Base-by-base conservation (phyloP, 495 filamentous ascomycete species). In the Umbilicaria muhlenbergii region DNA sequence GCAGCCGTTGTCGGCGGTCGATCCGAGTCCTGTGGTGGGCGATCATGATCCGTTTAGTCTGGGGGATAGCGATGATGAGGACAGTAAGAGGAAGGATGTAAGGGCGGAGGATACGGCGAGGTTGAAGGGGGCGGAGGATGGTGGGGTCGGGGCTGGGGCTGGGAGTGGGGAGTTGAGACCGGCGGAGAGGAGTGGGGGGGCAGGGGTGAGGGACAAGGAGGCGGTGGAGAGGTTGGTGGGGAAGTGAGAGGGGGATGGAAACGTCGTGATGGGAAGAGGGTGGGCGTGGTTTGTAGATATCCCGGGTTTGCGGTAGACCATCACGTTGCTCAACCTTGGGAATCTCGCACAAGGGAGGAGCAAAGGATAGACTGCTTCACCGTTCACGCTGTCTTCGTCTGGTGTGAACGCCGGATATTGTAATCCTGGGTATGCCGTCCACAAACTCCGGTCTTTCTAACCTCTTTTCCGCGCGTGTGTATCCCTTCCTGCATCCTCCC, bases 31-130 rank as follows among this genome's bases (percentile, higher is more conserved):
- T 31, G 78, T 89, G 36, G 78, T 89, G 36, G 77, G 74, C 10
- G 89, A 98, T 48, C 84, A 92, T 51, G 91, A 98, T 55, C 91
- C 91, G 0, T 98, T 98, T 61, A 93, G 85, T 52, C 73, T 98
- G 10, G 91, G 91, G 2, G 91, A 98, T 53, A 94, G 87, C 52
- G 86, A 93, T 46, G 91, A 96, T 39, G 92, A 96, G 61, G 87
- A 86, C n/a, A 59, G 67, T 13, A 85, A 83, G 59, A 54, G 67
- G 32, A 80, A 80, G 51, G 78, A 81, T 41, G 57, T 65, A 38
- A 72, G 75, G 46, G 51, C 68, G 45, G 77, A 83, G 48, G 83
- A 86, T 57, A 65, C 62, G 16, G 81, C 85, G 47, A 69, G 76
- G 53, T 52, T 83, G 51, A 83, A 85, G 64, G 70, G 78, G 59